Conservation (phyloP, 2,329 filamentous ascomycete species). For the Acrocalymma vagum region DNA sequence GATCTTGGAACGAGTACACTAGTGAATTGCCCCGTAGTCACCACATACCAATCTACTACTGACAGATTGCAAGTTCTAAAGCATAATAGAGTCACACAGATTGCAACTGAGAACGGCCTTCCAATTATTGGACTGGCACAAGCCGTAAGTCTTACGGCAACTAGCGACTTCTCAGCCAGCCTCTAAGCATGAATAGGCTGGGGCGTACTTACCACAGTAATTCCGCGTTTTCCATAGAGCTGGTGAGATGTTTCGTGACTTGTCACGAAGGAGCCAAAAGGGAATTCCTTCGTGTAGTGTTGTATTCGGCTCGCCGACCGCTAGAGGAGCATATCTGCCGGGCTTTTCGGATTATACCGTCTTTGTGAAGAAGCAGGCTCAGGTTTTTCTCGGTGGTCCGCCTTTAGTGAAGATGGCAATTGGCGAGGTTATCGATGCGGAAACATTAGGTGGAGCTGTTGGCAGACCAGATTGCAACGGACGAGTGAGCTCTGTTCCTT, state of each 20-base stretch:
- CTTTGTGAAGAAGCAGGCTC: conserved; percentile 53
- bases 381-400: conserved; percentile 56
- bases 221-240: conserved; percentile 56
- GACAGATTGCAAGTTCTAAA: too few relatives aligned
- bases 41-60: too few relatives aligned
- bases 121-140: conserved; percentile 52
- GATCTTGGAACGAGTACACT: conserved; percentile 52
- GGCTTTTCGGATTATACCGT: conserved; percentile 55
- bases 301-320: conserved; percentile 56
- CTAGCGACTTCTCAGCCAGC: too few relatives aligned
- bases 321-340: conserved; percentile 54
- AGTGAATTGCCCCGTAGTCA: too few relatives aligned
- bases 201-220: conserved; percentile 54
- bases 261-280: conserved; percentile 45
- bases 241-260: conserved; percentile 47
- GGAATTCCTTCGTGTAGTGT: conserved; percentile 53
- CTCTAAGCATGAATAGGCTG: conserved; percentile 42
- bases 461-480: conserved; percentile 51
- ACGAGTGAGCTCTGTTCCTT: too few relatives aligned
- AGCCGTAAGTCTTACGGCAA: conserved; percentile 32
- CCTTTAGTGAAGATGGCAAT: conserved; percentile 59
- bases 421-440: conserved; percentile 52
- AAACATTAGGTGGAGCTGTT: conserved; percentile 56
- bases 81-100: conserved; percentile 49
- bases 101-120: conserved; percentile 51